Evolutionary conservation across 2,329 filamentous ascomycete species (phyloP).

Genomic region (Bipolaris gigantea): DNA sequence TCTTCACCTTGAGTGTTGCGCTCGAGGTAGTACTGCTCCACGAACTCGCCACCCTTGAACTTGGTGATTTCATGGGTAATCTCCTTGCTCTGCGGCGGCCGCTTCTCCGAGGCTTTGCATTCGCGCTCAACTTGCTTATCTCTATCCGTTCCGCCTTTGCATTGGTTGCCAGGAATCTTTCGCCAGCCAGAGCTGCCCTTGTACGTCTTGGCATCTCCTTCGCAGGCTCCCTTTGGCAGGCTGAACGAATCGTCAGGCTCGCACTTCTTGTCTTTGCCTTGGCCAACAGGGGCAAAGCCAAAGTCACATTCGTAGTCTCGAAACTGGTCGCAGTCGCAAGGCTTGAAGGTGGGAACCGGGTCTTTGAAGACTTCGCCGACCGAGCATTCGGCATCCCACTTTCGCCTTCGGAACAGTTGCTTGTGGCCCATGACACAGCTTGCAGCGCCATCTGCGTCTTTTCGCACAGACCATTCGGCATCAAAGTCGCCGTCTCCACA

Average conservation of each 20-base stretch:
- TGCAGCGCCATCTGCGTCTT: slow-evolving; percentile 76
- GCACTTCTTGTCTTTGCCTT: slow-evolving; percentile 65
- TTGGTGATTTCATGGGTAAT: slow-evolving; percentile 62
- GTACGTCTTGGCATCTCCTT: slow-evolving; percentile 71
- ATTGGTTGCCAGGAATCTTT: slow-evolving; percentile 72
- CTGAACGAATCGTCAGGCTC: slow-evolving; percentile 63
- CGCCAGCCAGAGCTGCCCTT: slow-evolving; percentile 88
- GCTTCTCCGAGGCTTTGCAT: slow-evolving; percentile 64
- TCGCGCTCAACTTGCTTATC: slow-evolving; percentile 66
- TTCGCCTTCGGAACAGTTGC: slow-evolving; percentile 82
- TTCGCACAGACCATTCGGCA: slow-evolving; percentile 76
- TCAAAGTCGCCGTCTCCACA: slow-evolving; percentile 81
- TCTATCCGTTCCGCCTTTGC: slow-evolving; percentile 47
- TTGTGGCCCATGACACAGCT: slow-evolving; percentile 96
- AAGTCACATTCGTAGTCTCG: slow-evolving; percentile 94
- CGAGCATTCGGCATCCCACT: slow-evolving; percentile 86
- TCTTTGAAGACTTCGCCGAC: slow-evolving; percentile 84
- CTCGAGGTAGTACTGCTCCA: slow-evolving; percentile 75
- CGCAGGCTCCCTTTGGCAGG: slow-evolving; percentile 73
- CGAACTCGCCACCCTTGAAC: slow-evolving; percentile 64
- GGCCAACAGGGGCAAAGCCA: slow-evolving; percentile 67
- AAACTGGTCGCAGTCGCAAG: slow-evolving; percentile 77
- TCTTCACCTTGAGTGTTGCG: slow-evolving; percentile 66
- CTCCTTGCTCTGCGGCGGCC: slow-evolving; percentile 65
- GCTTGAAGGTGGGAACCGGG: slow-evolving; percentile 66